These are phyloP conservation scores for Zasmidium citrigriseum DNA, from an alignment of 2,329 filamentous ascomycete species.

Conservation along the genomic window DNA sequence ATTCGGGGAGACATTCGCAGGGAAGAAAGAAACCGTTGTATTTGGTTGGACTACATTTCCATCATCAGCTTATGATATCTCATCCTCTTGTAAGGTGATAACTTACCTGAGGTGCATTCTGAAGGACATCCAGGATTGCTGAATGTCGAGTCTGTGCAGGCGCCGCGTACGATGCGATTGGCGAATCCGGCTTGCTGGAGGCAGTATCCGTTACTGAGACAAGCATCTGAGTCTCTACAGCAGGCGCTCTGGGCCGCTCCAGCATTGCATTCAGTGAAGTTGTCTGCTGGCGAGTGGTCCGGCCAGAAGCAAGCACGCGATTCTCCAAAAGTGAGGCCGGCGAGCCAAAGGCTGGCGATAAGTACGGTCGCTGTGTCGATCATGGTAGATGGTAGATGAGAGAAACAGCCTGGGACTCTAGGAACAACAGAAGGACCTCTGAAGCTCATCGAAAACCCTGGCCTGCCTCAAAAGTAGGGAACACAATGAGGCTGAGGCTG, in stretches of 20 bases:
- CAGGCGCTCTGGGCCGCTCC: conserved; percentile 11
- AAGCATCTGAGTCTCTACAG: conserved; percentile 10
- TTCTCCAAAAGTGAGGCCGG: background rate
- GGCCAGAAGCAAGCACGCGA: conserved; percentile 13
- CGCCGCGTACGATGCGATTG: conserved; percentile 14
- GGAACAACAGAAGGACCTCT: no score
- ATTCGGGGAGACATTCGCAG: conserved; percentile 13
- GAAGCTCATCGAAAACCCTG: no score
- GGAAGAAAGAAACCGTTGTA: conserved; percentile 10
- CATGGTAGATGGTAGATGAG: no score
- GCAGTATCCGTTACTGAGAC: conserved; percentile 17
- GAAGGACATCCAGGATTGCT: conserved; percentile 11
- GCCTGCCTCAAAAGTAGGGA: no score
- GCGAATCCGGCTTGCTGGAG: conserved; percentile 9
- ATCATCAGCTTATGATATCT: background rate
- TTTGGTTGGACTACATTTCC: conserved; percentile 2
- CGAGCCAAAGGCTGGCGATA: no score
- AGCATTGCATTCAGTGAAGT: conserved; percentile 18
- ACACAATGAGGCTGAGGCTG: no score
- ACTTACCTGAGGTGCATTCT: conserved; percentile 8
- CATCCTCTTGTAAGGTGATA: no score
- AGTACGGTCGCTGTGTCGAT: no score
- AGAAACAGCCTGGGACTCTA: no score
- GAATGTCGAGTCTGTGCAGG: conserved; percentile 17
- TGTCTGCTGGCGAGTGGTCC: conserved; percentile 9